Conservation (phyloP, 495 filamentous ascomycete genomes). For the Penicillium macrosclerotiorum region DNA sequence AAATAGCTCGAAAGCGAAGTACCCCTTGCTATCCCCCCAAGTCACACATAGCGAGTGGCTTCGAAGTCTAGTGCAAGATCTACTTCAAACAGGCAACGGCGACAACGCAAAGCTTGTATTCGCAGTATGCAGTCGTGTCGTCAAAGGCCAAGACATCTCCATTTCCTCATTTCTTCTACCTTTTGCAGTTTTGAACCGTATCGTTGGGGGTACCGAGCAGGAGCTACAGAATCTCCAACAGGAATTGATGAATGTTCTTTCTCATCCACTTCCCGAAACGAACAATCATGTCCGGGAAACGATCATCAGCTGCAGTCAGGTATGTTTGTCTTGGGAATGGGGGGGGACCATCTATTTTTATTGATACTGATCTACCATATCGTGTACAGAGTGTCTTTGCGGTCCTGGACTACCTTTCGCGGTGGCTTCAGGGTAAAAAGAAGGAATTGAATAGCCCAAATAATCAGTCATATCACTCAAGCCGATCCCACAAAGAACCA, state of each 20-base stretch:
- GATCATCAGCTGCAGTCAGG: slow-evolving; percentile 78
- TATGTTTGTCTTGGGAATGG: slow-evolving; percentile 46
- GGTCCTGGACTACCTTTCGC: slow-evolving; percentile 84
- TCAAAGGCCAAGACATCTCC: slow-evolving; percentile 76
- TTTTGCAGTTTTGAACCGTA: slow-evolving; percentile 74
- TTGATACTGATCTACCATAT: slow-evolving; percentile 6
- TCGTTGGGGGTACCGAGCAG: slow-evolving; percentile 64
- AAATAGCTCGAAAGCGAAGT: slow-evolving; percentile 51
- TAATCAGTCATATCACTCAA: slow-evolving; percentile 32
- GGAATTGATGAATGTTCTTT: slow-evolving; percentile 70
- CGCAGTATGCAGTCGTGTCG: slow-evolving; percentile 71
- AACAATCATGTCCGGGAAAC: slow-evolving; percentile 61
- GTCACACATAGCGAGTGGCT: slow-evolving; percentile 79
- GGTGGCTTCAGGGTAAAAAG: slow-evolving; percentile 83
- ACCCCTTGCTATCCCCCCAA: slow-evolving; percentile 69
- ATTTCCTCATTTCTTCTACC: slow-evolving; percentile 86
- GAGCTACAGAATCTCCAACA: slow-evolving; percentile 64
- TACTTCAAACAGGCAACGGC: slow-evolving; percentile 70
- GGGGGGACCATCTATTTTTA: not conserved
- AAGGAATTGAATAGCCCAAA: slow-evolving; percentile 49
- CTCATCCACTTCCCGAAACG: slow-evolving; percentile 53
- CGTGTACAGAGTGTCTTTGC: slow-evolving; percentile 74
- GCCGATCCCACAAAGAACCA: slow-evolving; percentile 38
- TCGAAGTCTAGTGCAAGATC: slow-evolving; percentile 71
- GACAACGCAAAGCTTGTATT: slow-evolving; percentile 73